These are phyloP conservation scores for Ganoderma boninense DNA, from an alignment of 1,284 basidiomycete species.

Conservation along the genomic window DNA sequence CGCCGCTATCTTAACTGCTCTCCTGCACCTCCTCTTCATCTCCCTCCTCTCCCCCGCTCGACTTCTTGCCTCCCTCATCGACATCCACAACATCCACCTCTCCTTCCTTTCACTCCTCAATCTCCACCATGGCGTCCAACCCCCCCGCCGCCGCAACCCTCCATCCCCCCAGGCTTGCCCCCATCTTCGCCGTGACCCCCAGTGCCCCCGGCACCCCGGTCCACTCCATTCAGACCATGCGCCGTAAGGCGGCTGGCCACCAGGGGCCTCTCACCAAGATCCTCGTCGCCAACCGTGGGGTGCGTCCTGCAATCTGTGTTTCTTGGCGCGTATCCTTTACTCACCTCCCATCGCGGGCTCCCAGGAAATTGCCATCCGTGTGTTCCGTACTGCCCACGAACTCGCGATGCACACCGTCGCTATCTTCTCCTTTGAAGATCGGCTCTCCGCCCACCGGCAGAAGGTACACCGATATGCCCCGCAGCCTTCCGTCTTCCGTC, in stretches of 20 bases:
- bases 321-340: conserved; percentile 4
- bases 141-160: conserved; percentile 51
- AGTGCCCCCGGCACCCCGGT: conserved; percentile 83
- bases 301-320: conserved; percentile 51
- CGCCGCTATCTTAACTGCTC: conserved; percentile 29
- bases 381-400: conserved; percentile 98
- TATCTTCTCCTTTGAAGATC: conserved; percentile 97
- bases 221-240: conserved; percentile 90
- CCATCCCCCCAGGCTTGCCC: conserved; percentile 76
- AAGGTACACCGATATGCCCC: conserved; percentile 66
- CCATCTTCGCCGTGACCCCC: conserved; percentile 75
- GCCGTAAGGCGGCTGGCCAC: conserved; percentile 92
- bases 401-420: conserved; percentile 99
- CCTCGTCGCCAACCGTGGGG: conserved; percentile 95
- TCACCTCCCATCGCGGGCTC: conserved; percentile 15
- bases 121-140: conserved; percentile 27
- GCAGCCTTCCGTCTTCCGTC: conserved; percentile 4
- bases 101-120: conserved; percentile 17
- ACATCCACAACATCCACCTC: conserved; percentile 12
- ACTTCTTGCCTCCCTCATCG: conserved; percentile 14
- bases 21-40: conserved; percentile 17
- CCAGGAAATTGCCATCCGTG: conserved; percentile 98
- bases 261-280: conserved; percentile 92
- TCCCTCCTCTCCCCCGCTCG: conserved; percentile 20
- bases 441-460: conserved; percentile 96